Evolutionary conservation across 345 rosid genomes (phyloP).

Genomic region (Citrus reticulata): DNA sequence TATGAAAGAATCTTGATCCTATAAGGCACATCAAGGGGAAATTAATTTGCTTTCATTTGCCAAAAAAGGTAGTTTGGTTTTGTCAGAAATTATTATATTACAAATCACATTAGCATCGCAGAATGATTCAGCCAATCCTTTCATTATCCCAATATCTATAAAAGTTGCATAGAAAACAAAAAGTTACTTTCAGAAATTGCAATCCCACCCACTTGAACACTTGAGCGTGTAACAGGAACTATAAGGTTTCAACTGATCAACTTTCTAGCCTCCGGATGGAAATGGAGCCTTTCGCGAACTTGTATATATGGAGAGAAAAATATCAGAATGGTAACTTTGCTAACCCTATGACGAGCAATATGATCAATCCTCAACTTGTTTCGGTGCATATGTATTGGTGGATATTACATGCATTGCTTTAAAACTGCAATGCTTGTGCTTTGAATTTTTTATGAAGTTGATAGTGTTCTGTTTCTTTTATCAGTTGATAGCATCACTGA

Average conservation of each 20-base stretch:
- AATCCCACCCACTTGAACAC: background rate
- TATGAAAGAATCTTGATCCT: background rate
- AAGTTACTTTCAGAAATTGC: background rate
- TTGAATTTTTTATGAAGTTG: background rate
- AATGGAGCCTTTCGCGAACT: background rate
- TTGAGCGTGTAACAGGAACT: background rate
- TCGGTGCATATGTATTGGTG: background rate
- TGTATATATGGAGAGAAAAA: background rate
- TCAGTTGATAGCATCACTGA: background rate
- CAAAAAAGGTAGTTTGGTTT: background rate
- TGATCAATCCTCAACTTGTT: background rate
- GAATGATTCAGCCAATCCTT: background rate
- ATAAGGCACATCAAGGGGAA: background rate
- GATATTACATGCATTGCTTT: background rate
- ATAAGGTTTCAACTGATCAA: background rate
- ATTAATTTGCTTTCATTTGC: background rate
- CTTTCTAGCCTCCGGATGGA: background rate
- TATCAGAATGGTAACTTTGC: background rate
- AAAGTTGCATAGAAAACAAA: background rate
- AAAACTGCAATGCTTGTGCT: background rate
- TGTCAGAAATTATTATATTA: background rate
- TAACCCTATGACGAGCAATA: background rate
- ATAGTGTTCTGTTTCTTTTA: background rate
- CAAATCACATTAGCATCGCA: background rate
- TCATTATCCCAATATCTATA: background rate